Percentiles rank a stretch among this genome's conserved stretches.
Conservation (phyloP, 2,329 filamentous ascomycete genomes). For the Truncatella angustata region DNA sequence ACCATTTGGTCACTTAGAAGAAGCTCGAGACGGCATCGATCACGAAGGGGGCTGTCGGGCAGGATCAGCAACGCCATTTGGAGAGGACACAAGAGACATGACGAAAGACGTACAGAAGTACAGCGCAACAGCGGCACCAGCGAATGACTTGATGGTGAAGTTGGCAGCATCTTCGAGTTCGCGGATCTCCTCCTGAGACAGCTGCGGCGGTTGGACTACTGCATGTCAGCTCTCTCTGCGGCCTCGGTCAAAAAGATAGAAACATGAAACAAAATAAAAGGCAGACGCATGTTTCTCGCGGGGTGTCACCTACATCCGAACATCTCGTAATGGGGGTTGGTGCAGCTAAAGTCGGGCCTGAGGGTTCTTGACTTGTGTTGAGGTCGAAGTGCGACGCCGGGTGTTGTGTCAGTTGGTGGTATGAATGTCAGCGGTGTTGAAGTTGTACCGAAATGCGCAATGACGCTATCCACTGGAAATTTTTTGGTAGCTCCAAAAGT, state of each 20-base stretch:
- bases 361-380: not conserved
- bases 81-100: not conserved
- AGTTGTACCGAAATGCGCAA: not conserved
- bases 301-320: slow-evolving; percentile 54
- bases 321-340: slow-evolving; percentile 51
- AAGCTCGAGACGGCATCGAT: slow-evolving; percentile 49
- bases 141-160: slow-evolving; percentile 65
- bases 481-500: not conserved
- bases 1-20: slow-evolving; percentile 20
- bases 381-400: no score
- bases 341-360: no score
- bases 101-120: slow-evolving; percentile 68
- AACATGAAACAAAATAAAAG: no score
- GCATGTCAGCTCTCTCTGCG: not conserved
- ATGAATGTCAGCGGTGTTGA: not conserved
- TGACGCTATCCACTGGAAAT: slow-evolving; percentile 9
- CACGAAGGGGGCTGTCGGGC: slow-evolving; percentile 54
- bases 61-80: not conserved
- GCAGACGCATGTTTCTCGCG: no score
- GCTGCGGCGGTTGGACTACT: slow-evolving; percentile 52
- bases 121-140: slow-evolving; percentile 64
- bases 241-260: no score
- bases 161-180: slow-evolving; percentile 66
- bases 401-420: no score
- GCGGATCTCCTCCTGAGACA: slow-evolving; percentile 68